Evolutionary conservation across 192 early-diverging fungal species (phyloP), one percentile per base, ranked within the genome.

Genomic region (Coemansia sp.): DNA sequence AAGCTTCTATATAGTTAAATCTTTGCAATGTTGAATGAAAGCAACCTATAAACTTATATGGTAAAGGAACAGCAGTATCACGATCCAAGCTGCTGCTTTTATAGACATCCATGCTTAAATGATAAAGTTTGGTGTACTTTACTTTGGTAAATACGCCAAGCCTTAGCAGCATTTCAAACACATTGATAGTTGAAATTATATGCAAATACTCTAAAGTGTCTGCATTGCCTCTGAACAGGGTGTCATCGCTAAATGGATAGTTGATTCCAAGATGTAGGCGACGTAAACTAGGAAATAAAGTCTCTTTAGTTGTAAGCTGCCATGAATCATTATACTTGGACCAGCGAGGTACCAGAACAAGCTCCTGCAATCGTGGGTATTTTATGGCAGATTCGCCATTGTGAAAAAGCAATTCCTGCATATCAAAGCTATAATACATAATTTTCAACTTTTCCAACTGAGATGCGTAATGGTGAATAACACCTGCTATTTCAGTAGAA

Each of bases 191-290:
- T 9, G 47, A 49, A 29, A 65, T 42, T 10, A 53, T 19, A 28
- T 67, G 65, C 46, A 61, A 25, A 24, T 44, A 16, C 8, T 46
- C 44, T 21, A 42, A 21, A 12, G 22, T 14, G 5, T 44, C 52
- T 2, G n/a, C 4, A 44, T 44, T 44, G 16, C 43, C 43, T 22
- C 43, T 44, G 19, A 44, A 44, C 18, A 44, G 43, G 18, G 43
- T 44, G 19, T 44, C 18, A 44, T 44, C 43, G 8, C 19, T 44
- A 21, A 44, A 44, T 44, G 43, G 43, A 21, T 44, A 44, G 43
- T 44, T 19, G 18, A 44, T 44, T 44, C 8, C 43, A 44, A 44
- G 18, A 12, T 44, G 43, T 8, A 44, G 18, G 4, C 8, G 16
- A 21, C 43, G 19, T 18, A 44, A n/a, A 8, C 19, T 19, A 18